Evolutionary conservation across 2,329 filamentous ascomycete genomes (phyloP).

Genomic region (Stagonosporopsis rhizophila): DNA sequence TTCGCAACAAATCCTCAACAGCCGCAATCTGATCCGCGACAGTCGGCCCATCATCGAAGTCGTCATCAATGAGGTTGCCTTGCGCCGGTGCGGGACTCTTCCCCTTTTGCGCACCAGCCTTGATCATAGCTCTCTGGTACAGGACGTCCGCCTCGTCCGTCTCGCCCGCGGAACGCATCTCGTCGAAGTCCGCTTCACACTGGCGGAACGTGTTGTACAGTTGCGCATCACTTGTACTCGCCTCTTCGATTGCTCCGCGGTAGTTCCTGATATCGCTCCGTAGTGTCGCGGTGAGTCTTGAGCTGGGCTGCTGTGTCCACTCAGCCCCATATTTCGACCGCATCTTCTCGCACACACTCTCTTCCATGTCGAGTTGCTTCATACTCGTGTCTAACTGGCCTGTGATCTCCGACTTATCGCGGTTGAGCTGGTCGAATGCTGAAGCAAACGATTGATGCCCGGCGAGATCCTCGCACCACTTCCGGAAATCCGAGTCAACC

Average conservation of each 20-base stretch:
- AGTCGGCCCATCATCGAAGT: slow-evolving; percentile 81
- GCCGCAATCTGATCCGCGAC: slow-evolving; percentile 87
- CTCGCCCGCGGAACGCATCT: slow-evolving; percentile 90
- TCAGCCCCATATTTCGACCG: slow-evolving; percentile 93
- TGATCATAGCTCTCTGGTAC: slow-evolving; percentile 85
- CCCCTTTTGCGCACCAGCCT: slow-evolving; percentile 69
- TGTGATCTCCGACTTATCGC: slow-evolving; percentile 78
- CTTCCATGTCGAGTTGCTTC: slow-evolving; percentile 94
- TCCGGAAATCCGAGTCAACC: slow-evolving; percentile 88
- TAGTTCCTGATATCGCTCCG: slow-evolving; percentile 88
- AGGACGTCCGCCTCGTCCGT: slow-evolving; percentile 85
- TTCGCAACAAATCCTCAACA: slow-evolving; percentile 90
- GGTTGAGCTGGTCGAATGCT: slow-evolving; percentile 79
- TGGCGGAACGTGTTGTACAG: slow-evolving; percentile 83
- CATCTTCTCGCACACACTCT: slow-evolving; percentile 99
- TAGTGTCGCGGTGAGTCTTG: slow-evolving; percentile 84
- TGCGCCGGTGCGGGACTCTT: slow-evolving; percentile 70
- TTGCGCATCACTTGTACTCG: slow-evolving; percentile 83
- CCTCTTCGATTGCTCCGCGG: slow-evolving; percentile 86
- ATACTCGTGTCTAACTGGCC: slow-evolving; percentile 77
- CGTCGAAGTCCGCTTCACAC: slow-evolving; percentile 87
- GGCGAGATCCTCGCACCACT: slow-evolving; percentile 92
- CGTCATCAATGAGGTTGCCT: slow-evolving; percentile 85
- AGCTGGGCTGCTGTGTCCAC: slow-evolving; percentile 97
- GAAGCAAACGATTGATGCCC: slow-evolving; percentile 79